Conservation (phyloP, 2,329 filamentous ascomycete species). For the Aspergillus felis region DNA sequence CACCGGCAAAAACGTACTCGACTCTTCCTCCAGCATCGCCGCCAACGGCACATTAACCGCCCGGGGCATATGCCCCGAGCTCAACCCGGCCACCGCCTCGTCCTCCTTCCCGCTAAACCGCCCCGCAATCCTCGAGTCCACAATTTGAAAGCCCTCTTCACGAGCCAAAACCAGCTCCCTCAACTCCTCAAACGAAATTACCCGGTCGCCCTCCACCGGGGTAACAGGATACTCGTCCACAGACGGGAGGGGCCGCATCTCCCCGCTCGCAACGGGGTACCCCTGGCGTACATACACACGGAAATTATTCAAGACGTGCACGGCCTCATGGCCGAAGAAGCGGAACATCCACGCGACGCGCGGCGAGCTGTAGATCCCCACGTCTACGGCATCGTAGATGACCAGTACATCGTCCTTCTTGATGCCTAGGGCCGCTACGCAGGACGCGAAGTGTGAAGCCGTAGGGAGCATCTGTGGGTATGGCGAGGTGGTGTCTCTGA, state of each 20-base stretch:
- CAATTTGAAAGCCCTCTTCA: slow-evolving; percentile 10
- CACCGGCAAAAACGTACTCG: slow-evolving; percentile 9
- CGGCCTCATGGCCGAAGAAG: slow-evolving; percentile 22
- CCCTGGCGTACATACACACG: slow-evolving; percentile 17
- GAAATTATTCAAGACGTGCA: slow-evolving; percentile 31
- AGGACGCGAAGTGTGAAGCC: slow-evolving; percentile 17
- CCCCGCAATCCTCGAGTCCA: slow-evolving; percentile 18
- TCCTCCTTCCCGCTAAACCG: slow-evolving; percentile 17
- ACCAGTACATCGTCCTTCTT: slow-evolving; percentile 22
- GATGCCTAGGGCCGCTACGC: slow-evolving; percentile 18
- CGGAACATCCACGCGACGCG: slow-evolving; percentile 27
- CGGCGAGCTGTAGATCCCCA: slow-evolving; percentile 26
- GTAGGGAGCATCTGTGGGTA: slow-evolving; percentile 29
- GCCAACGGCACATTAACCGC: slow-evolving; percentile 25
- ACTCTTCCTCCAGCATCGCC: slow-evolving; percentile 13
- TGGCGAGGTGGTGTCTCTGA: slow-evolving; percentile 17
- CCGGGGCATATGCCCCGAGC: slow-evolving; percentile 23
- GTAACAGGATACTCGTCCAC: slow-evolving; percentile 2
- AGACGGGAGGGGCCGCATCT: not conserved
- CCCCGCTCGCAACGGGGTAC: slow-evolving; percentile 13
- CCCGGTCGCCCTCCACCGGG: not conserved
- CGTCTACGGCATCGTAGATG: slow-evolving; percentile 26
- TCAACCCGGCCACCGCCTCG: slow-evolving; percentile 12
- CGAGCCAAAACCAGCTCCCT: not conserved
- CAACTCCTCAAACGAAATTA: slow-evolving; percentile 17